phyloP scores from a whole-genome alignment of 2,329 filamentous ascomycete species.

The Elsinoe arachidis region DNA sequence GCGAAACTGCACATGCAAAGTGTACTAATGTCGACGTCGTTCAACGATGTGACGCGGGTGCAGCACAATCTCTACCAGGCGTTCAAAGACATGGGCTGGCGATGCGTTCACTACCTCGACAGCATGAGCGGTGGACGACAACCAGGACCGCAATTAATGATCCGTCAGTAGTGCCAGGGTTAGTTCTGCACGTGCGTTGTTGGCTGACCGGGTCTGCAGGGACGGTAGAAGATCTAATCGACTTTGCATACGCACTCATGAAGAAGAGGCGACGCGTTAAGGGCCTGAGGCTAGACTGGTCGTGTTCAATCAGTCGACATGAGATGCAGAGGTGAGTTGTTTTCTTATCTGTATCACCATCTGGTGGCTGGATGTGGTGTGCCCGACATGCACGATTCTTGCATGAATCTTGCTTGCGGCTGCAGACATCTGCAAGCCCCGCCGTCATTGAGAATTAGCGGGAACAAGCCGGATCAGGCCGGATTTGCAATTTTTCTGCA shows the following conservation, averaged over 20 bases:
- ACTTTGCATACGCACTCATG: slow-evolving; percentile 56
- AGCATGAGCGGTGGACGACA: slow-evolving; percentile 51
- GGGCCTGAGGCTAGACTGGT: slow-evolving; percentile 34
- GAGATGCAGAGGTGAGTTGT: slow-evolving; percentile 55
- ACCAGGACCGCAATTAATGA: slow-evolving; percentile 53
- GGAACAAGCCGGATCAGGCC: background rate
- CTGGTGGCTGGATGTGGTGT: background rate
- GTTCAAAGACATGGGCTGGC: slow-evolving; percentile 70
- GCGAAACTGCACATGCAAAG: slow-evolving; percentile 80
- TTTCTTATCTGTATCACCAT: slow-evolving; percentile 12
- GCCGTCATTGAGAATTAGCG: background rate
- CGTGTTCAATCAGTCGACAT: slow-evolving; percentile 50
- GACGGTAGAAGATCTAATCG: slow-evolving; percentile 57
- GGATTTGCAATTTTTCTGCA: background rate
- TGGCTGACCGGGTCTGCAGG: slow-evolving; percentile 32
- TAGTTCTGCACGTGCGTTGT: background rate
- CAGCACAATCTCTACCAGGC: slow-evolving; percentile 65
- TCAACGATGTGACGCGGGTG: slow-evolving; percentile 64
- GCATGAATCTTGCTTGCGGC: background rate
- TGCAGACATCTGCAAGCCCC: slow-evolving; percentile 4
- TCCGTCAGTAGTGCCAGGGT: slow-evolving; percentile 35
- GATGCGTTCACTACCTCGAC: slow-evolving; percentile 53
- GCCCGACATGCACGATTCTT: too few relatives aligned
- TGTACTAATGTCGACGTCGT: slow-evolving; percentile 72
- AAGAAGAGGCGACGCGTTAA: slow-evolving; percentile 37